Percentiles rank a stretch among this genome's conserved stretches.
Conservation (phyloP, 2,329 filamentous ascomycete species). For the Cladorrhinum sp. region DNA sequence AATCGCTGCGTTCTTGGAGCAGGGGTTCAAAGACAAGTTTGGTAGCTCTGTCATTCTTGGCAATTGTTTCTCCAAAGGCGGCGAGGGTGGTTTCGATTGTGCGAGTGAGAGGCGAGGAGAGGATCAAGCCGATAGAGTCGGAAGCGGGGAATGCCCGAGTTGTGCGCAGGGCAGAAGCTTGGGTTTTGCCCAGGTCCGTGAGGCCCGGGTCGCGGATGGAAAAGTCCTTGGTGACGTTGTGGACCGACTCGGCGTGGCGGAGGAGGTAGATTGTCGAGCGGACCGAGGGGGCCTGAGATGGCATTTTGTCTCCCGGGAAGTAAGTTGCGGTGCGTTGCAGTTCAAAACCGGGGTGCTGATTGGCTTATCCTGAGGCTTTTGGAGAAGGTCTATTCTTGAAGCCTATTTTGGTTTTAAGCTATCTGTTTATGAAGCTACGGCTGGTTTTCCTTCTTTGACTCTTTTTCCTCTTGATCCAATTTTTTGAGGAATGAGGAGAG, state of each 20-base stretch:
- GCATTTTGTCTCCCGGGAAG: too few species aligned
- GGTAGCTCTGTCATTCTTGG: neutral
- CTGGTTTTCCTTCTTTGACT: too few species aligned
- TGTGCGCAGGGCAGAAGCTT: slow-evolving; percentile 4
- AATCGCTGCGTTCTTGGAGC: slow-evolving; percentile 29
- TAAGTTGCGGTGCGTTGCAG: too few species aligned
- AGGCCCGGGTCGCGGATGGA: slow-evolving; percentile 17
- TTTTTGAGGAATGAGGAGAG: too few species aligned
- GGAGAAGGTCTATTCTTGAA: too few species aligned
- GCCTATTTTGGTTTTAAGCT: too few species aligned
- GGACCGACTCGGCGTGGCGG: slow-evolving; percentile 21
- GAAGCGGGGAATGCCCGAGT: slow-evolving; percentile 10
- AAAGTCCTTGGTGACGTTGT: slow-evolving; percentile 22
- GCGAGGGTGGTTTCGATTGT: slow-evolving; percentile 20
- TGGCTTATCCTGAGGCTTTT: too few species aligned
- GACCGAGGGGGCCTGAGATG: too few species aligned
- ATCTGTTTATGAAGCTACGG: too few species aligned
- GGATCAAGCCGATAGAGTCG: slow-evolving; percentile 7
- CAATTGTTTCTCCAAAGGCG: slow-evolving; percentile 14
- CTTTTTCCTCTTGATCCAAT: too few species aligned
- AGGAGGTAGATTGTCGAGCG: slow-evolving; percentile 17
- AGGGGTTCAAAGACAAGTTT: slow-evolving; percentile 21
- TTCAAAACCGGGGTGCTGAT: too few species aligned
- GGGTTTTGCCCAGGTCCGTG: slow-evolving; percentile 9
- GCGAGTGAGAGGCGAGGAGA: slow-evolving; percentile 20